Evolutionary conservation across 192 early-diverging fungal species (phyloP).

Genomic region (Linnemannia exigua): DNA sequence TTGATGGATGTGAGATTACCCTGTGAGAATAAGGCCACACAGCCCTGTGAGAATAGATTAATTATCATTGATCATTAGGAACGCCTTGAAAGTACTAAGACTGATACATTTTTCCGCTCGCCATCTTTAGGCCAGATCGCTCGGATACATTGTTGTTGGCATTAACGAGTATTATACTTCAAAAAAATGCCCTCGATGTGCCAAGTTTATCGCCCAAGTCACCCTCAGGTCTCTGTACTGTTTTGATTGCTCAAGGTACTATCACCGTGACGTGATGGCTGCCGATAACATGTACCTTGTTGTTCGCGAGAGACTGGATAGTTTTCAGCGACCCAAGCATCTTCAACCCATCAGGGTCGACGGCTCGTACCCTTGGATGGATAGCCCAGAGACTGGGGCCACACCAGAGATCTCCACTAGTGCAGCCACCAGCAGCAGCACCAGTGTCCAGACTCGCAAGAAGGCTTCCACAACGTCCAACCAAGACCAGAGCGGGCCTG

Average conservation of each 20-base stretch:
- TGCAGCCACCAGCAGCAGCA: too few species aligned
- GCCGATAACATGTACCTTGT: conserved; percentile 10
- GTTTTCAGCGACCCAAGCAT: too few species aligned
- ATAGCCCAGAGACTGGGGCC: too few species aligned
- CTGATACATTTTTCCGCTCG: background rate
- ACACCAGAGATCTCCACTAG: too few species aligned
- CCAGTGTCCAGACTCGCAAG: too few species aligned
- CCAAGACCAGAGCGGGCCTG: too few species aligned
- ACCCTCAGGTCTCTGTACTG: conserved; percentile 3
- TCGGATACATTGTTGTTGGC: conserved; percentile 13
- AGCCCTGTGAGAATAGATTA: too few species aligned
- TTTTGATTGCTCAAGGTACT: background rate
- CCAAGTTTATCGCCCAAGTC: background rate
- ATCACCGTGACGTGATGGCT: conserved; percentile 12
- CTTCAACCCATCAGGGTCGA: too few species aligned
- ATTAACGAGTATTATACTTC: conserved; percentile 19
- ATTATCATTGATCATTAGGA: background rate
- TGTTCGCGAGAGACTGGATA: background rate
- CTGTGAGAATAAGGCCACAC: too few species aligned
- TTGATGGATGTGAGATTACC: too few species aligned
- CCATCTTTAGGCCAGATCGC: background rate
- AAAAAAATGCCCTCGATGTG: conserved; percentile 18
- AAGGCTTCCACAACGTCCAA: too few species aligned
- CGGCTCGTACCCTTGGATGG: too few species aligned
- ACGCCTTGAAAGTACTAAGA: background rate